Percentiles rank a stretch among this genome's conserved stretches.
These are phyloP conservation scores for Musa itinerans DNA, from an alignment of 176 grass and related monocot genomes.

Conservation along the genomic window DNA sequence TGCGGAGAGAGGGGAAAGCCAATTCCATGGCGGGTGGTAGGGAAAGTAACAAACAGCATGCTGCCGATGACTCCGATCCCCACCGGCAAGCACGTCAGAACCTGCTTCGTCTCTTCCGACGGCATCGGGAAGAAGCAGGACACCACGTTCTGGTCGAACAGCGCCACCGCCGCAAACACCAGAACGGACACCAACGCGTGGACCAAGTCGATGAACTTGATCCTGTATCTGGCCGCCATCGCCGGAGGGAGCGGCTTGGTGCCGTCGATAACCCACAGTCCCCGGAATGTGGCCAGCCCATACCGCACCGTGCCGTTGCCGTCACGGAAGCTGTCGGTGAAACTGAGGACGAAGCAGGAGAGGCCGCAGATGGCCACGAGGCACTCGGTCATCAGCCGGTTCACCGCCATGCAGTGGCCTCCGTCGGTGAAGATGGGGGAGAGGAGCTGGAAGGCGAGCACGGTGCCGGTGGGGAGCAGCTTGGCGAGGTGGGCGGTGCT, in stretches of 20 bases:
- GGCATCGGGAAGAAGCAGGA: conserved; percentile 49
- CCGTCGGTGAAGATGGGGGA: conserved; percentile 43
- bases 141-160: conserved; percentile 61
- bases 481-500: conserved; percentile 57
- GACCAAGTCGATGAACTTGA: conserved; percentile 54
- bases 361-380: conserved; percentile 45
- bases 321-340: conserved; percentile 68
- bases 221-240: conserved; percentile 32
- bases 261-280: conserved; percentile 58
- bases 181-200: conserved; percentile 47
- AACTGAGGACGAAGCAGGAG: conserved; percentile 59
- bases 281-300: conserved; percentile 48
- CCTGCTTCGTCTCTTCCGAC: conserved; percentile 41
- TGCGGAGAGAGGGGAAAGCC: conserved; percentile 44
- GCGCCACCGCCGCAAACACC: conserved; percentile 37
- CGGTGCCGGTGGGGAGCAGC: conserved; percentile 67
- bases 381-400: conserved; percentile 35
- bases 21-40: conserved; percentile 53
- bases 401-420: conserved; percentile 29
- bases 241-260: conserved; percentile 33
- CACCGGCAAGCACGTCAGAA: conserved; percentile 43
- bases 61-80: conserved; percentile 56
- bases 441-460: conserved; percentile 56
- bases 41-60: conserved; percentile 66
- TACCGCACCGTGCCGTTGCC: conserved; percentile 39